phyloP scores from a whole-genome alignment of 148 eudicot genomes.

The Rhododendron ovatum region DNA sequence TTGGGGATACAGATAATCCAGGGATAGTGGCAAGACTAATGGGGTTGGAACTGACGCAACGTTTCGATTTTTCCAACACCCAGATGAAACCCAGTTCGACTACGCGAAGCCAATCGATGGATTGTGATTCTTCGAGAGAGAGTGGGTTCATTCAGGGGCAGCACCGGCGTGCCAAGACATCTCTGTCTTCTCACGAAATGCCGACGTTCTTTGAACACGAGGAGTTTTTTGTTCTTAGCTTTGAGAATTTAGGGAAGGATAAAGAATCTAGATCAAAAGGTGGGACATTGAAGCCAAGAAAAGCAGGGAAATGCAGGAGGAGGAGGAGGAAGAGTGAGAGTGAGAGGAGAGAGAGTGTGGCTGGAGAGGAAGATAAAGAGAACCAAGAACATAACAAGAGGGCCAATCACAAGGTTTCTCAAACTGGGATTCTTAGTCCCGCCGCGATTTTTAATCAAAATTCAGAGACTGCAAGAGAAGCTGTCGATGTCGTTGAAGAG shows the following conservation, averaged over 20 bases:
- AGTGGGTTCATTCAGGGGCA: conserved; percentile 29
- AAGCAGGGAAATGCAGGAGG: background rate
- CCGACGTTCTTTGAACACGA: conserved; percentile 43
- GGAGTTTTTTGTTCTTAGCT: conserved; percentile 59
- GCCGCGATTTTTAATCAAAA: too few relatives aligned
- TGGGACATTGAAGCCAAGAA: conserved; percentile 17
- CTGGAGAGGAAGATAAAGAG: background rate
- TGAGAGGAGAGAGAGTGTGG: background rate
- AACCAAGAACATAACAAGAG: background rate
- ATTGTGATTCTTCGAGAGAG: conserved; percentile 24
- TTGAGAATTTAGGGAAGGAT: conserved; percentile 28
- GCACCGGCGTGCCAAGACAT: conserved; percentile 34
- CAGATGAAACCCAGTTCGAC: conserved; percentile 17
- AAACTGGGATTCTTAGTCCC: background rate
- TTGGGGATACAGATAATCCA: conserved; percentile 29
- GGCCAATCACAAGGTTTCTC: background rate
- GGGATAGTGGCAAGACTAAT: conserved; percentile 67
- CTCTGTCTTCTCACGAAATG: conserved; percentile 44
- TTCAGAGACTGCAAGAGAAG: background rate
- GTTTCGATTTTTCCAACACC: conserved; percentile 6
- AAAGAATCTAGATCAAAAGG: conserved; percentile 16
- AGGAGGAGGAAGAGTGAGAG: background rate
- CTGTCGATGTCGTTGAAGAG: conserved; percentile 6
- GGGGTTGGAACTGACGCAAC: conserved; percentile 69
- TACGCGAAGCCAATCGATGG: conserved; percentile 32